Evolutionary conservation across 345 rosid genomes (phyloP).

Genomic region (Draba incana): DNA sequence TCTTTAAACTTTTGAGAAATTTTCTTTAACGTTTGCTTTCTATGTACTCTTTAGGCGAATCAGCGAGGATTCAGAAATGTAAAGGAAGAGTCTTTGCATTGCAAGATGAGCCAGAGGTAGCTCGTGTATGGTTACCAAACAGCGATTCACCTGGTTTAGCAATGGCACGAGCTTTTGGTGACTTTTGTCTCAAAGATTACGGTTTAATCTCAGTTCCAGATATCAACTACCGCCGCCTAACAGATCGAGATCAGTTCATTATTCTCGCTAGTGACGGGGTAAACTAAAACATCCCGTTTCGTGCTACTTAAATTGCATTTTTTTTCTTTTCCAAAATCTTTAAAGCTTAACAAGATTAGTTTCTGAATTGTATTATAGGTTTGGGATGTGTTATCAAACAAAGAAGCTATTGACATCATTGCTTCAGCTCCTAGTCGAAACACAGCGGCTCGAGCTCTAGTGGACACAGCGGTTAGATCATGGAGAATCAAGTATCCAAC

Average conservation of each 20-base stretch:
- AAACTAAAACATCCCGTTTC: conserved; percentile 27
- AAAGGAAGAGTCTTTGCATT: conserved; percentile 97
- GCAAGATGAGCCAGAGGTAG: conserved; percentile 98
- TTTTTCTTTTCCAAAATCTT: background rate
- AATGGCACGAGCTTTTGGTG: conserved; percentile 99
- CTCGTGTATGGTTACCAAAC: conserved; percentile 98
- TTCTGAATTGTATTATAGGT: conserved; percentile 45
- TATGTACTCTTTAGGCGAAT: conserved; percentile 61
- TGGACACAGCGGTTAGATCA: conserved; percentile 85
- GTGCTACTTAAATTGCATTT: conserved; percentile 7
- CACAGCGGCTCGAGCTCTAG: conserved; percentile 92
- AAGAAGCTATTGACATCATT: conserved; percentile 86
- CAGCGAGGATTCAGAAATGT: conserved; percentile 89
- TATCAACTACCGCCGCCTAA: conserved; percentile 63
- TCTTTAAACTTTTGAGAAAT: conserved; percentile 5
- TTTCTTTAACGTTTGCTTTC: conserved; percentile 2
- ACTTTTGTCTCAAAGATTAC: conserved; percentile 96
- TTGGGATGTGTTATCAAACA: conserved; percentile 95
- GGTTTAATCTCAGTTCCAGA: conserved; percentile 93
- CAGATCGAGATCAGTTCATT: conserved; percentile 73
- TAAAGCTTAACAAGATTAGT: conserved; percentile 3
- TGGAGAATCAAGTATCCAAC: conserved; percentile 98
- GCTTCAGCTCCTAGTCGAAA: conserved; percentile 79
- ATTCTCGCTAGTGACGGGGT: conserved; percentile 98
- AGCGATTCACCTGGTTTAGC: conserved; percentile 96